Base-by-base conservation (phyloP, 176 grass and related monocot genomes). In the Saccharum spontaneum region DNA sequence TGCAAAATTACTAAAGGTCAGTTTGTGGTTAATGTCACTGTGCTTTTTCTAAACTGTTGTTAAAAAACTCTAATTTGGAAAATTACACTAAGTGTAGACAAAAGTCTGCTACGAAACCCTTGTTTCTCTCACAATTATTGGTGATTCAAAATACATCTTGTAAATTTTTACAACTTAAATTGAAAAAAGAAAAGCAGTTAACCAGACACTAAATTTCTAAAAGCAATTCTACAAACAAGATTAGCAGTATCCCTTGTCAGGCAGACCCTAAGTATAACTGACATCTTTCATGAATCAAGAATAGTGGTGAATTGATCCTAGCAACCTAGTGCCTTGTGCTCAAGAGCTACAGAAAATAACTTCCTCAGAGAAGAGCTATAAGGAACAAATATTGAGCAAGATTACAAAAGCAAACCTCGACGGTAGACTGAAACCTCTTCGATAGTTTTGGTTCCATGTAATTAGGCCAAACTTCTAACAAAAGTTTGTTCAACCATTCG, bases 391-490 rank as follows among this genome's bases (percentile, higher is more conserved):
- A 26, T 46, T 46, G 4, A 67, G 70, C 36, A 55, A 69, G 49
- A 17, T 69, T 34, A 50, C 45, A 91, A 45, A 82, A 49, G 41
- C 87, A 86, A 23, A 99, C 97, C 97, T 99, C 97, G 36, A 99
- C 97, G 76, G 89, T 99, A 84, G 88, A 91, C 70, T 86, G 89
- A 39, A 99, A 88, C 33, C 24, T 89, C 52, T 48, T 90, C 14
- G 93, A 89, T 72, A 99, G 78, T 86, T 96, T 99, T 6, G 93
- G 97, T 87, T 99, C 97, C 87, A 99, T 95, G 84, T 85, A 99
- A 80, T 99, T 99, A 11, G 97, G 93, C 97, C 97, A 99, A 74
- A 99, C 86, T 77, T 94, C 91, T 76, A 84, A 87, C 67, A 99
- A 66, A 70, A 99, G 90, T 75, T 96, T 99, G 84, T 99, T 99